phyloP scores from a whole-genome alignment of 768 basidiomycete genomes.

The Leccinum variicolor region DNA sequence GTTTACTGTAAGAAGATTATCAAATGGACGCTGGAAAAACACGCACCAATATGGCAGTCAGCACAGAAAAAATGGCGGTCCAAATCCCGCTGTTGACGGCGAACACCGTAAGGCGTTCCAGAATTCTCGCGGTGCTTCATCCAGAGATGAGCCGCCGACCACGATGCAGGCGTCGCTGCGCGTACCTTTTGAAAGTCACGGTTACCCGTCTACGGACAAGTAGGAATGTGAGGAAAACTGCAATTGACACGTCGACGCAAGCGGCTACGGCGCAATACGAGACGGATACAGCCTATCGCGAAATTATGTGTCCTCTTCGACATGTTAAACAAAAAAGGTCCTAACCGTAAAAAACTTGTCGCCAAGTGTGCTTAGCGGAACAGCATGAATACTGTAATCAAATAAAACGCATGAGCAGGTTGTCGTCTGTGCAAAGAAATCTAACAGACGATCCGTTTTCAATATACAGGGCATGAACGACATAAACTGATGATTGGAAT shows the following conservation, averaged over 20 bases:
- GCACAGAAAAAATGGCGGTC: slow-evolving; percentile 1
- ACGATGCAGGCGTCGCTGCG: not conserved
- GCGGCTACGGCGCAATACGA: not conserved
- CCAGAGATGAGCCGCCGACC: not conserved
- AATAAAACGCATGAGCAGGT: not conserved
- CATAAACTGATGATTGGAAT: not conserved
- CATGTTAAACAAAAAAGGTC: not conserved
- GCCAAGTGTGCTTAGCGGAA: not conserved
- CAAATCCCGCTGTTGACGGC: slow-evolving; percentile 2
- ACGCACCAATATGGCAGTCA: slow-evolving; percentile 1
- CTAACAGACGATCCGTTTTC: not conserved
- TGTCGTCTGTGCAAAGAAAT: not conserved
- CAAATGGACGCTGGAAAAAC: not conserved
- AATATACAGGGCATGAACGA: not conserved
- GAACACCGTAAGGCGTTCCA: slow-evolving; percentile 1
- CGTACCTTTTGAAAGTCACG: not conserved
- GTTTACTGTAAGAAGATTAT: too few relatives aligned
- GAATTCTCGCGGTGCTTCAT: not conserved
- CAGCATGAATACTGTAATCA: not conserved
- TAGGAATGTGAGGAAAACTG: not conserved
- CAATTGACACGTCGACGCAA: not conserved
- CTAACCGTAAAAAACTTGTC: not conserved
- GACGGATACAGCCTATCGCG: not conserved
- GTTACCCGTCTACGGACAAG: not conserved
- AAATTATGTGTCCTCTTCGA: not conserved